Evolutionary conservation across 2,329 filamentous ascomycete genomes (phyloP).

Genomic region (Neonectria punicea): DNA sequence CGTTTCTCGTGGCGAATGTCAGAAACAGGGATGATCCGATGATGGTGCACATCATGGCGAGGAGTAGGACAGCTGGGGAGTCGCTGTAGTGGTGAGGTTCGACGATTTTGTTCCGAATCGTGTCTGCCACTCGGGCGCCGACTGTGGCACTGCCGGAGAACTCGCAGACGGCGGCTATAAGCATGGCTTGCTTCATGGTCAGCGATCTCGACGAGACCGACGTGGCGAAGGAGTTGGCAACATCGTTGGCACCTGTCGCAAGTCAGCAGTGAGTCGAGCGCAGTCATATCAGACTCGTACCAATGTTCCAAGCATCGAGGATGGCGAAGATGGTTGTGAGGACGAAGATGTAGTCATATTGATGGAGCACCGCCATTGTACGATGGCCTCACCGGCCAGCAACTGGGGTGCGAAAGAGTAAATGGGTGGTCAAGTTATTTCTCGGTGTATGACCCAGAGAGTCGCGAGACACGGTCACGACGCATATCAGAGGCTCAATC

Average conservation of each 20-base stretch:
- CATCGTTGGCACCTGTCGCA: conserved; percentile 59
- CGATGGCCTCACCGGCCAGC: not conserved
- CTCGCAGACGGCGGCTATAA: conserved; percentile 55
- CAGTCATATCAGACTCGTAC: conserved; percentile 42
- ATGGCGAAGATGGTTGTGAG: conserved; percentile 66
- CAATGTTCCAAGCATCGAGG: conserved; percentile 70
- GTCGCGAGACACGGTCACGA: conserved; percentile 24
- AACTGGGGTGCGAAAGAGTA: not conserved
- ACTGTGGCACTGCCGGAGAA: conserved; percentile 56
- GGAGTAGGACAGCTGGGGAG: conserved; percentile 59
- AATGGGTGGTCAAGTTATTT: not conserved
- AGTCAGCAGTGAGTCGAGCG: conserved; percentile 14
- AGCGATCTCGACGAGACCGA: conserved; percentile 58
- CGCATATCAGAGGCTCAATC: conserved; percentile 30
- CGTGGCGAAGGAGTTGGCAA: conserved; percentile 60
- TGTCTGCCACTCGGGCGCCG: conserved; percentile 53
- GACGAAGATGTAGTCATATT: conserved; percentile 67
- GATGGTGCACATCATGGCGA: conserved; percentile 66
- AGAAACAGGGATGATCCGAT: conserved; percentile 63
- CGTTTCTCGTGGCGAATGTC: conserved; percentile 61
- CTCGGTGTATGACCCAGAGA: not conserved
- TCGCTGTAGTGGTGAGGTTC: conserved; percentile 54
- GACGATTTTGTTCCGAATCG: conserved; percentile 60
- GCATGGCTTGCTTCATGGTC: conserved; percentile 59
- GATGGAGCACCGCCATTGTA: conserved; percentile 51